Evolutionary conservation across 306 rosid species (phyloP), one percentile per base, ranked within the genome.

Genomic region (Prunus mume): DNA sequence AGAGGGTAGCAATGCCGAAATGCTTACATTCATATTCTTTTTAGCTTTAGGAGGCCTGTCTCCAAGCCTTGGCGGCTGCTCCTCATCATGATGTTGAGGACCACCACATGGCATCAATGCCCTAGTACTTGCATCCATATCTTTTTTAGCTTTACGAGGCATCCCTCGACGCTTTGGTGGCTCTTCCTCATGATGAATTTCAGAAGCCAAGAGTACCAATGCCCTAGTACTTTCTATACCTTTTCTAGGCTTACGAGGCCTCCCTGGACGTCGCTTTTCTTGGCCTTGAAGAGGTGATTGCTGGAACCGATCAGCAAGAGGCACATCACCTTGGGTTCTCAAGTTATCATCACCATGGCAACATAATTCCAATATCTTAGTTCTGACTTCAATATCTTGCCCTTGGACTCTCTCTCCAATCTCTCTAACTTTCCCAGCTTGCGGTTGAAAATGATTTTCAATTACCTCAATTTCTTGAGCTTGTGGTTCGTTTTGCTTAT

Each of bases 151-250:
- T 62, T 38, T 50, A 7, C 28, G 47, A 75, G 64, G 71, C 52
- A 49, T 64, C 12, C 79, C 79, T 65, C 34, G 72, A 75, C 25
- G 64, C 68, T 6, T 64, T 64, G 45, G 45, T 64, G 68, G 68
- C 38, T 28, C 20, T 43, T 64, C 45, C 69, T 11, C 17, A 17
- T 34, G 47, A 17, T 9, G 69, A 4, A 11, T 32, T 18, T 65
- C 47, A 65, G 4, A 50, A 65, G 47, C 15, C 18, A 57, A 11
- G 28, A 28, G 63, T 22, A 57, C 6, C 63, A 24, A 57, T 57
- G 27, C 15, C 49, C 27, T 15, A 9, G 13, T 46, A 22, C 22
- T 64, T 3, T 80, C 28, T 67, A n/a, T 30, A 9, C 61, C 65
- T 41, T 62, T 51, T 56, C 61, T 71, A 19, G 13, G 41, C 18